Evolutionary conservation across 495 filamentous ascomycete species (phyloP), one percentile per base, ranked within the genome.

Genomic region (Penicillium daleae): DNA sequence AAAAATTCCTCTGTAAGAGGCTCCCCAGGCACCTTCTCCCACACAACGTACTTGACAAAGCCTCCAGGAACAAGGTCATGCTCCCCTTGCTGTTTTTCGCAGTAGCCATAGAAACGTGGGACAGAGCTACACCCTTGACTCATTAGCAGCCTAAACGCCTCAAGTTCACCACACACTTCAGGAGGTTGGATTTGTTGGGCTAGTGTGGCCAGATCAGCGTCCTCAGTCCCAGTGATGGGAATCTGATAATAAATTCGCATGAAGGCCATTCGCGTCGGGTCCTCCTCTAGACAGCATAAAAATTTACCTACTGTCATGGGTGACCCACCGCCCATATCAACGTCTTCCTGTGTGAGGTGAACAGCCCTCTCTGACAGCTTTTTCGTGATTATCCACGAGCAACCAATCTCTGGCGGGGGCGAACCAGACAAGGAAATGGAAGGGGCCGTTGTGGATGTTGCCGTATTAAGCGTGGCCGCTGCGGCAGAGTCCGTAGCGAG

Each of bases 201-300:
- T 29, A 60, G 51, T 54, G 66, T 65, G 15, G 27, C 61, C 19
- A 13, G 48, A 46, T 63, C 46, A 37, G 63, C 56, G 31, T 65
- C 59, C 42, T 68, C 66, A 37, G 66, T 68, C 26, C 62, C 59
- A 56, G 59, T 57, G 59, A 66, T 63, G 44, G 66, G 62, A 58
- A 68, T 68, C 62, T 63, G 59, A 21, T 65, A 6, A 48, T 65
- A 65, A 3, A 68, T 57, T 57, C 66, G 58, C 66, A 68, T 68
- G 27, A 65, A 65, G 15, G 62, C 65, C 51, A 56, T 53, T 32
- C 59, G 49, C 12, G 3, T 13, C 7, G 24, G 44, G 17, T 26
- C 42, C n/a, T 53, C 61, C 55, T 64, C 57, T 6, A 59, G 57
- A 33, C 60, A 55, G 58, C 62, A 68, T 22, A 68, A 32, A 24